Base-by-base conservation (phyloP, 257 asterid genomes). In the Osmanthus fragrans region DNA sequence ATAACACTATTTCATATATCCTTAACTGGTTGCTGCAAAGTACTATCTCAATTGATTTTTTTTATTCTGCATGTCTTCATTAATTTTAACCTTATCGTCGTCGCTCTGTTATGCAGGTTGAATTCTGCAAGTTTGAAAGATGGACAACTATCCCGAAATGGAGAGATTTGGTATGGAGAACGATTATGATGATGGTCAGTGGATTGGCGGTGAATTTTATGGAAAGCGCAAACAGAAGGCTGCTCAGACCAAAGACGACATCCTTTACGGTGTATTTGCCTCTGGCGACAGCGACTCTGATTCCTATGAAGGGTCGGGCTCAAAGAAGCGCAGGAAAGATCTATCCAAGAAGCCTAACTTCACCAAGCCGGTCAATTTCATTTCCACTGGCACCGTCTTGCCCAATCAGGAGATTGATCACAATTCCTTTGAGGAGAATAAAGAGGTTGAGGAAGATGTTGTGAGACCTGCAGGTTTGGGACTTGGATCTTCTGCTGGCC, bases 141-240 rank as follows among this genome's bases (percentile, higher is more conserved):
- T 93, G 97, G 96, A 93, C 32, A 97, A 93, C 30, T 60, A 86
- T 81, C 97, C 90, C 83, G 95, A 94, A 39, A 90, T 85, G 96
- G 98, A 94, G 78, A 87, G 79, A 79, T 94, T 94, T 70, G 88
- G 89, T 16, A 85, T 90, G 94, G 97, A 92, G 39, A 94, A 94
- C 18, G 98, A 94, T 80, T 94, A 80, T 23, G 97, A 94, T 47
- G 96, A 87, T 70, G 91, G 85, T 30, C 91, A 90, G 87, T 92
- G 92, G 94, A 86, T 89, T 47, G 92, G 87, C 23, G 92, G 89
- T 6, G 97, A 94, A 30, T 94, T 85, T 73, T 88, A 86, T 51
- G 88, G 89, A 16, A 91, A 77, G 76, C 89, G 91, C 33, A 86
- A 84, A 70, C 85, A 87, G 71, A 92, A 89, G 60, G 87, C 80